A percentile compares a stretch with the other conserved stretches of the same genome.
Conservation (phyloP, 2,329 filamentous ascomycete genomes). For the Colletotrichum chrysophilum region DNA sequence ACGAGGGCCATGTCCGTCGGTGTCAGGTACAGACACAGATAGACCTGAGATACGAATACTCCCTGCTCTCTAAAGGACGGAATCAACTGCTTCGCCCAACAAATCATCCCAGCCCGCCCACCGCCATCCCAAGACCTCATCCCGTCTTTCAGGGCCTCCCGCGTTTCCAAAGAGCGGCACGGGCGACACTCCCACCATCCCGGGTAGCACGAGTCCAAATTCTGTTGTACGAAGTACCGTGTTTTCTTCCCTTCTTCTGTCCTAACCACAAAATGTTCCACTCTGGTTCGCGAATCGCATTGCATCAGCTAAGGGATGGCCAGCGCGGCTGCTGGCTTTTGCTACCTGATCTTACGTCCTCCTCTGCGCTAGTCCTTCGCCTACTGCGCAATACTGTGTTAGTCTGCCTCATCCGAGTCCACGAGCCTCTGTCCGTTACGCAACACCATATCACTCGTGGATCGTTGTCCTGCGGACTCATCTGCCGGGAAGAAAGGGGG, state of each 20-base stretch:
- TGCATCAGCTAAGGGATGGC: not conserved
- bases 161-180: conserved; percentile 1
- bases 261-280: not conserved
- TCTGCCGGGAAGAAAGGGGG: not conserved
- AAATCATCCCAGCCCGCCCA: not conserved
- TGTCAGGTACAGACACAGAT: not conserved
- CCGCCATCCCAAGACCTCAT: not conserved
- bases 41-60: not conserved
- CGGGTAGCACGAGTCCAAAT: not conserved
- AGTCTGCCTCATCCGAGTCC: not conserved
- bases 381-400: not conserved
- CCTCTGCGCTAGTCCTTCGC: not conserved
- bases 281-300: conserved; percentile 3
- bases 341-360: not conserved
- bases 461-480: not conserved
- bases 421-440: not conserved
- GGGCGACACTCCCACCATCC: not conserved
- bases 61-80: not conserved
- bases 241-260: not conserved
- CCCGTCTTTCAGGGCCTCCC: not conserved
- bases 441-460: not conserved
- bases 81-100: not conserved
- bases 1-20: not conserved
- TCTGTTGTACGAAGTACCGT: not conserved
- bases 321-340: not conserved